Evolutionary conservation across 192 early-diverging fungal genomes (phyloP).

Genomic region (Coemansia sp.): DNA sequence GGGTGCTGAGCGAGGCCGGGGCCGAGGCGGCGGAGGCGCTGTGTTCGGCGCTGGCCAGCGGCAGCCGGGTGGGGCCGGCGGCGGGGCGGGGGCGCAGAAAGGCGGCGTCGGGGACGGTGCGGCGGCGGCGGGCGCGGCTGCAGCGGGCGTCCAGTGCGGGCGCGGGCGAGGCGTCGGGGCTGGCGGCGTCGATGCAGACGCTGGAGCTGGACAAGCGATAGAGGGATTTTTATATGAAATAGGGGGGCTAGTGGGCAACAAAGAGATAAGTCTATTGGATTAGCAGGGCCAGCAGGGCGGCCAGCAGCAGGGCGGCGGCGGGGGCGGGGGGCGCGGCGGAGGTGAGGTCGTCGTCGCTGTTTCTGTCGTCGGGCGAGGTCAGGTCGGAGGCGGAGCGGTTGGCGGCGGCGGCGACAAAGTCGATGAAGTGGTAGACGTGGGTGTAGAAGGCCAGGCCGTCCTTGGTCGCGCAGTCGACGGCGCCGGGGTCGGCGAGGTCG

Average conservation of each 20-base stretch:
- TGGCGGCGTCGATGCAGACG: slow-evolving; percentile 11
- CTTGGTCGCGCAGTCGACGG: slow-evolving; percentile 22
- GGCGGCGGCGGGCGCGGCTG: slow-evolving; percentile 37
- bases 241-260: too few species aligned
- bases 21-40: slow-evolving; percentile 34
- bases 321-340: too few species aligned
- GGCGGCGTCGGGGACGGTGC: slow-evolving; percentile 30
- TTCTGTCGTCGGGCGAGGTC: neutral
- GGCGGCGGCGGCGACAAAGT: slow-evolving; percentile 25
- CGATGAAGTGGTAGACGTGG: slow-evolving; percentile 31
- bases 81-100: slow-evolving; percentile 34
- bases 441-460: slow-evolving; percentile 47
- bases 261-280: too few species aligned
- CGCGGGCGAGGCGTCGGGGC: neutral
- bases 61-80: neutral
- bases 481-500: slow-evolving; percentile 20
- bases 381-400: neutral
- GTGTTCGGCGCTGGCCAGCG: slow-evolving; percentile 19
- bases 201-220: slow-evolving; percentile 21
- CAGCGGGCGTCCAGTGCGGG: slow-evolving; percentile 17
- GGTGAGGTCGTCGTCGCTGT: neutral
- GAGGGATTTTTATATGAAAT: neutral
- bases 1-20: slow-evolving; percentile 18
- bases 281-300: too few species aligned
- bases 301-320: too few species aligned